phyloP scores from a whole-genome alignment of 257 asterid genomes.

The Solanum sparsipilum region DNA sequence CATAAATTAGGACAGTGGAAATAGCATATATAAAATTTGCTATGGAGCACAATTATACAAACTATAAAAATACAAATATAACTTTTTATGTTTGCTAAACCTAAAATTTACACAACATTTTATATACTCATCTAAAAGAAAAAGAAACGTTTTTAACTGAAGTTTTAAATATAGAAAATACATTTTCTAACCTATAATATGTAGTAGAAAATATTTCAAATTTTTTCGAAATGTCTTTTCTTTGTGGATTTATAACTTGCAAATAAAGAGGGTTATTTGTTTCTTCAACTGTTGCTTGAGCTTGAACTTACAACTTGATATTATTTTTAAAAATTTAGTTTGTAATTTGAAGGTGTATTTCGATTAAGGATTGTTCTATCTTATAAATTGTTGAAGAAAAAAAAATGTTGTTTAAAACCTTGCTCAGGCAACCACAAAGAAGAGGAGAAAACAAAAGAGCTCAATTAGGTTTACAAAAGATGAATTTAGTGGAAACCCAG shows the following conservation, averaged over 20 bases:
- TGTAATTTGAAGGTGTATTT: background rate
- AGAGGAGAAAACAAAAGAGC: background rate
- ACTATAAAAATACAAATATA: no score
- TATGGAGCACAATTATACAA: no score
- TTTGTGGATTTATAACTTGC: background rate
- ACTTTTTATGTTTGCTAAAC: no score
- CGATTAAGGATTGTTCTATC: background rate
- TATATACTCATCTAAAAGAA: background rate
- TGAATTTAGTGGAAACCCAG: background rate
- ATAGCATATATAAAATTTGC: no score
- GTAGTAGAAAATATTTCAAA: no score
- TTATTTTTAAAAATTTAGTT: background rate
- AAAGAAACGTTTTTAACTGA: background rate
- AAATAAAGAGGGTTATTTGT: background rate
- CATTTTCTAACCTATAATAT: no score
- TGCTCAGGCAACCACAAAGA: background rate
- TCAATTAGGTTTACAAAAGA: background rate
- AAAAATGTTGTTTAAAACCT: background rate
- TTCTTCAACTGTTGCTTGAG: background rate
- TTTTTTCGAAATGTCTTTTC: background rate
- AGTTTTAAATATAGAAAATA: no score
- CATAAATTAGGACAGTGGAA: no score
- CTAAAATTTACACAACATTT: no score
- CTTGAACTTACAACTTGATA: background rate
- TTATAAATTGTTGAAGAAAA: background rate